Percentiles rank a stretch among this genome's conserved stretches.
Evolutionary conservation across 2,329 filamentous ascomycete genomes (phyloP).

Genomic region (Hypocrella siamensis): DNA sequence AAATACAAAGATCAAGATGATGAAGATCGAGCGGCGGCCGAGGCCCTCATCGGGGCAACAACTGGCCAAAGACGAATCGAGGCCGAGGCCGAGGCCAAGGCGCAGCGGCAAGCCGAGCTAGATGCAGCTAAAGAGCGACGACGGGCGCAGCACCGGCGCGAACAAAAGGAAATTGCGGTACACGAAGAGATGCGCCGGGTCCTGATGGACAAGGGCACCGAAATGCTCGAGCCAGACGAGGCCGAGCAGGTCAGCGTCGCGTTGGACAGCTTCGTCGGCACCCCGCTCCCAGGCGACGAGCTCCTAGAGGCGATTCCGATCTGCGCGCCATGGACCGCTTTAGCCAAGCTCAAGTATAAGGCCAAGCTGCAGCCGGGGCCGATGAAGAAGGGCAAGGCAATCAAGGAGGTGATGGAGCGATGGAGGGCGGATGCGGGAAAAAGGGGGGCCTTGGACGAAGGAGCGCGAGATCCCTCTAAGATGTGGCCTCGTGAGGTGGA

Average conservation of each 20-base stretch:
- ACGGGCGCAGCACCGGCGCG: conserved; percentile 62
- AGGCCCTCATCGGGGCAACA: conserved; percentile 70
- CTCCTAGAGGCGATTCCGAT: conserved; percentile 51
- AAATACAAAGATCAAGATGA: conserved; percentile 95
- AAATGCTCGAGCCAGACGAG: conserved; percentile 44
- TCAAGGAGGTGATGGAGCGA: conserved; percentile 72
- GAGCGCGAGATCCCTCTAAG: conserved; percentile 47
- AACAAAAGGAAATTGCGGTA: conserved; percentile 59
- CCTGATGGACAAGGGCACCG: conserved; percentile 43
- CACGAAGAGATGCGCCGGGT: conserved; percentile 54
- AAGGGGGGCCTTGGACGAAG: conserved; percentile 46
- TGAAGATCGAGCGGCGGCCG: conserved; percentile 72
- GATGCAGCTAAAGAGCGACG: conserved; percentile 60
- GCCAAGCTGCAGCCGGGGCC: conserved; percentile 83
- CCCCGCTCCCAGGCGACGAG: conserved; percentile 67
- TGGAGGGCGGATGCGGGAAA: conserved; percentile 54
- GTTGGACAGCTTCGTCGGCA: conserved; percentile 62
- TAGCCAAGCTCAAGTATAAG: conserved; percentile 73
- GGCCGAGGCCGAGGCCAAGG: conserved; percentile 52
- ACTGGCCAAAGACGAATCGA: conserved; percentile 51
- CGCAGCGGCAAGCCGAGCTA: conserved; percentile 50
- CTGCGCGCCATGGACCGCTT: conserved; percentile 48
- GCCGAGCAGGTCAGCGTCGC: conserved; percentile 34
- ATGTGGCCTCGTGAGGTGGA: conserved; percentile 84
- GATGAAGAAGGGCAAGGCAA: conserved; percentile 86